phyloP scores from a whole-genome alignment of 192 early-diverging fungal genomes.

The Linderina pennispora region DNA sequence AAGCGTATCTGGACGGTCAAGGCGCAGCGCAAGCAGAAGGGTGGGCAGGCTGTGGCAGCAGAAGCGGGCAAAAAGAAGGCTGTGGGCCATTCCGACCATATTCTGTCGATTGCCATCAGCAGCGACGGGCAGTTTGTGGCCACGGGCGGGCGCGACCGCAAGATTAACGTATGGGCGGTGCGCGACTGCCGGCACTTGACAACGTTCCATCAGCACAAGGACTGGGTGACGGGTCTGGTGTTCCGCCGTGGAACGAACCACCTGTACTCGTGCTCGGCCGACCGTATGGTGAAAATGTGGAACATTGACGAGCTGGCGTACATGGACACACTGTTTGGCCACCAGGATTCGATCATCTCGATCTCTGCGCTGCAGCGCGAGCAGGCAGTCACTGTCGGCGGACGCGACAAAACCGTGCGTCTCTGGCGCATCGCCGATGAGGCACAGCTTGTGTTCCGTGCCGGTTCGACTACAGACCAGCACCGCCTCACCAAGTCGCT shows the following conservation, averaged over 20 bases:
- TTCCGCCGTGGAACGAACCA: slow-evolving; percentile 73
- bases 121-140: slow-evolving; percentile 65
- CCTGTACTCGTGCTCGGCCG: slow-evolving; percentile 83
- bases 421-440: slow-evolving; percentile 97
- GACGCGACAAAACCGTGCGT: slow-evolving; percentile 82
- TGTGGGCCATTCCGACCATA: slow-evolving; percentile 68
- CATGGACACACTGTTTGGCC: slow-evolving; percentile 96
- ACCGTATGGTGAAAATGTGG: slow-evolving; percentile 97
- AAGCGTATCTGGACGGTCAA: slow-evolving; percentile 59
- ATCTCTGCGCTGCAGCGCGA: slow-evolving; percentile 83
- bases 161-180: slow-evolving; percentile 89
- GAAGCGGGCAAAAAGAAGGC: slow-evolving; percentile 43
- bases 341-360: slow-evolving; percentile 84
- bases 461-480: slow-evolving; percentile 53
- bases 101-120: slow-evolving; percentile 67
- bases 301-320: slow-evolving; percentile 87
- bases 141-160: slow-evolving; percentile 84
- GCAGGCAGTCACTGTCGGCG: slow-evolving; percentile 84
- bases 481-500: slow-evolving; percentile 17
- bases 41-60: too few relatives aligned
- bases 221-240: slow-evolving; percentile 74
- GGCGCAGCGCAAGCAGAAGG: slow-evolving; percentile 65
- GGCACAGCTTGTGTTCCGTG: slow-evolving; percentile 86
- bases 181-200: slow-evolving; percentile 63
- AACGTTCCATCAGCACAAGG: slow-evolving; percentile 87